Evolutionary conservation across 2,329 filamentous ascomycete species (phyloP).

Genomic region (Fusarium tricinctum): DNA sequence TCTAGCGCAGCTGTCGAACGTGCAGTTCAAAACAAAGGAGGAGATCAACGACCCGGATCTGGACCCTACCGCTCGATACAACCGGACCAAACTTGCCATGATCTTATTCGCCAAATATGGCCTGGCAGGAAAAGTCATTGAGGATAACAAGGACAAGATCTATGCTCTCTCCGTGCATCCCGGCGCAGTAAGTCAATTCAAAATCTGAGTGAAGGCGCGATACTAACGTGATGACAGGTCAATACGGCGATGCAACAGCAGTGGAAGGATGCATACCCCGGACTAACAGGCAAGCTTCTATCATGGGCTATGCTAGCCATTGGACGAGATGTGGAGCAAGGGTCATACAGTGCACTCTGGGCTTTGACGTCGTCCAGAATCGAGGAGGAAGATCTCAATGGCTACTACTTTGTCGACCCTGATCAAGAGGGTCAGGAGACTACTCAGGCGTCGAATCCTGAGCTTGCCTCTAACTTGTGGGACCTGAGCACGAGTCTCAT

Average conservation of each 20-base stretch:
- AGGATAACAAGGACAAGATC: constrained; percentile 57
- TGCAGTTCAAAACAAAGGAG: constrained; percentile 57
- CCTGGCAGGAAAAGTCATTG: constrained; percentile 58
- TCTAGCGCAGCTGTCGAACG: constrained; percentile 51
- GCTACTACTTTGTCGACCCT: constrained; percentile 59
- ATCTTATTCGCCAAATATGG: constrained; percentile 61
- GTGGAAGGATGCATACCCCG: constrained; percentile 62
- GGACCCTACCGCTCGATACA: constrained; percentile 56
- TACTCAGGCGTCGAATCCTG: constrained; percentile 55
- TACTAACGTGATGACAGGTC: constrained; percentile 49
- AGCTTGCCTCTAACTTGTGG: constrained; percentile 58
- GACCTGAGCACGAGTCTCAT: constrained; percentile 57
- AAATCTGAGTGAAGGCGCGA: rapidly evolving
- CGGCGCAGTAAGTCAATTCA: constrained; percentile 10
- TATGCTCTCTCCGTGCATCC: constrained; percentile 59
- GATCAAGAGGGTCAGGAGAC: constrained; percentile 57
- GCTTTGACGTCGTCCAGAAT: constrained; percentile 58
- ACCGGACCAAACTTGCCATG: constrained; percentile 58
- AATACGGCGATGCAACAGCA: constrained; percentile 62
- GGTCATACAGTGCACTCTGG: constrained; percentile 60
- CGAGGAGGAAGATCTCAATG: constrained; percentile 59
- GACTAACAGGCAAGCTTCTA: constrained; percentile 57
- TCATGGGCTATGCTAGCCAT: constrained; percentile 53
- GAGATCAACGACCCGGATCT: constrained; percentile 59
- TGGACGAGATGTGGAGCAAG: constrained; percentile 58